Evolutionary conservation across 345 rosid genomes (phyloP), one percentile per base, ranked within the genome.

Genomic region (Arabidopsis suecica): DNA sequence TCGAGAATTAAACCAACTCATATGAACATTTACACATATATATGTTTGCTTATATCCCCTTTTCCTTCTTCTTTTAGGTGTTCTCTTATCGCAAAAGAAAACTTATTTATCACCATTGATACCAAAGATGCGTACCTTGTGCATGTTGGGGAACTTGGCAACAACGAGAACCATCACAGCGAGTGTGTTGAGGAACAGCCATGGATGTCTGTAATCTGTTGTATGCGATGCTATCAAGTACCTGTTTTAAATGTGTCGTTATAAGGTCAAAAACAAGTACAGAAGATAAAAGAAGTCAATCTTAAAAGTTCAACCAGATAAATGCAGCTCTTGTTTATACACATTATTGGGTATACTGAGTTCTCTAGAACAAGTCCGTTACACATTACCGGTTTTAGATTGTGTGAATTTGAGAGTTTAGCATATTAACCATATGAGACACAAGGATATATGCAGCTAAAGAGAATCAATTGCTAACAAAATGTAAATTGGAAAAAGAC

Each of bases 101-200:
- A 6, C 62, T 88, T 83, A 91, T 76, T 53, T 85, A 65, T 90
- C 97, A 32, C 80, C 93, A 73, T 95, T 93, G 83, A 96, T 96
- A 78, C 99, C 99, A 65, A 96, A 96, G 78, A 96, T 96, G 57
- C 99, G 92, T 48, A 96, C 99, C 82, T 93, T 93, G 89, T 96
- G 99, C 99, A 96, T 96, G 61, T 96, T 88, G 12, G 96, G 98
- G 82, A 96, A 96, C 88, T 96, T 96, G 54, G 99, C 99, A 56
- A 96, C 64, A 37, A 96, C 99, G 20, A 93, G 94, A 75, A 96
- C 88, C 12, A 83, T 55, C 68, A 89, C 96, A 7, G 98, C 98
- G 45, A 96, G 77, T 6, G 98, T 93, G 90, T 93, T 93, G 71
- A 90, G 79, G 50, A 95, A 87, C 40, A 93, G 87, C 99, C 94